Evolutionary conservation across 1,284 basidiomycete species (phyloP), one percentile per base, ranked within the genome.

Genomic region (Apiotrichum montevideense): DNA sequence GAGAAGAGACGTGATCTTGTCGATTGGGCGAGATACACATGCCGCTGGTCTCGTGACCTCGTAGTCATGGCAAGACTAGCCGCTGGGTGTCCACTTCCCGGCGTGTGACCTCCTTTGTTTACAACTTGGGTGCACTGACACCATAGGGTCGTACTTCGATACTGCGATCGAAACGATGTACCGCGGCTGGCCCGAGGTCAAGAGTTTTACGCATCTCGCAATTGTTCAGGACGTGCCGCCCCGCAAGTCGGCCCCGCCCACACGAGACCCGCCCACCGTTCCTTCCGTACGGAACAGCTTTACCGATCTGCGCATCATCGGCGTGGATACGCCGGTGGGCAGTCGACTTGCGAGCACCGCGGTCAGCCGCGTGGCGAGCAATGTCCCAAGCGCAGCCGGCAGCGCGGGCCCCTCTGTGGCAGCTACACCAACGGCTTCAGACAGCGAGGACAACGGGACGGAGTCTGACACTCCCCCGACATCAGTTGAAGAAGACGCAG

Each of bases 201-300:
- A 70, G 0, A 59, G 61, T 0, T 77, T 97, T 57, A 75, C 71
- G 6, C 69, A 74, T 35, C 60, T 77, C 39, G 67, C 70, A n/a
- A 68, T 78, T 52, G 68, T 77, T 4, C 76, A 78, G 56, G 76
- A 76, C 55, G 62, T 74, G 6, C 73, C 74, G 6, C 77, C 77
- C 32, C 64, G 74, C 15, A 65, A 65, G 40, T 71, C 72, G 7
- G 71, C 66, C 0, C 72, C 73, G 10, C 63, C 66, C n/a, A 70
- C 69, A 14, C 65, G 64, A 5, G 35, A 54, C 21, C 59, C 53
- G 15, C 62, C 61, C 13, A 33, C 41, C 11, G 47, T 52, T 1
- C 33, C 49, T 8, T 56, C 58, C 8, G 32, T 57, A 7, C 47
- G 52, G 6, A 59, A 54, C 29, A 49, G 59, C 55, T 37, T 41